Evolutionary conservation across 805 yeast species (phyloP).

Genomic region (Saccharomycopsis schoenii): DNA sequence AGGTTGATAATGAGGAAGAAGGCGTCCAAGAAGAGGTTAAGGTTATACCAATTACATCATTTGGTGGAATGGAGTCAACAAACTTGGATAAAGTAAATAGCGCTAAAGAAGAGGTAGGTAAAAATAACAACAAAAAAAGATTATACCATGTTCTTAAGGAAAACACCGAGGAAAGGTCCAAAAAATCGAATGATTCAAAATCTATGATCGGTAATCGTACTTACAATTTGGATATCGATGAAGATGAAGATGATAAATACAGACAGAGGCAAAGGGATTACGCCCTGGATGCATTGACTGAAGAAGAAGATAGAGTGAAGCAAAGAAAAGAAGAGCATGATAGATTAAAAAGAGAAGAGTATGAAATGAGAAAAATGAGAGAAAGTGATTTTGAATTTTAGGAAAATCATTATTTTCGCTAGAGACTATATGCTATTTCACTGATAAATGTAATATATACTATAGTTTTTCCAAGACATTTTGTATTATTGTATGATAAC

Average conservation of each 20-base stretch:
- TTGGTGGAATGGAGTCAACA: background rate
- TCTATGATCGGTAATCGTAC: conserved; percentile 8
- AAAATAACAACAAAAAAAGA: conserved; percentile 4
- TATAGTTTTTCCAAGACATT: no score
- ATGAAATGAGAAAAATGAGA: background rate
- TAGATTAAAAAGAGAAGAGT: background rate
- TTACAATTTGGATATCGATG: conserved; percentile 3
- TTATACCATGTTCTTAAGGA: conserved; percentile 16
- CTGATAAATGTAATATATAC: no score
- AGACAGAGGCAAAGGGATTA: conserved; percentile 2
- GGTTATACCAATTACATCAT: background rate
- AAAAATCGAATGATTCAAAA: background rate
- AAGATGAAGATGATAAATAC: conserved; percentile 1
- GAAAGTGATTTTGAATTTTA: conserved; percentile 1
- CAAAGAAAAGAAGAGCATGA: background rate
- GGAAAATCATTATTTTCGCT: no score
- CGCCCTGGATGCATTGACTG: conserved; percentile 1
- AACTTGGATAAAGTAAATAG: background rate
- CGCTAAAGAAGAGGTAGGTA: background rate
- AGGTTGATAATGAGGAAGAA: conserved; percentile 19
- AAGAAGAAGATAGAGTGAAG: conserved; percentile 6
- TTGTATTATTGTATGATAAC: no score
- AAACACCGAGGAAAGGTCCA: background rate
- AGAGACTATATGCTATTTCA: no score
- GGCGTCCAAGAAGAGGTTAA: conserved; percentile 7